Evolutionary conservation across 164 flowering plant genomes (phyloP).

Genomic region (Sextonia rubra): DNA sequence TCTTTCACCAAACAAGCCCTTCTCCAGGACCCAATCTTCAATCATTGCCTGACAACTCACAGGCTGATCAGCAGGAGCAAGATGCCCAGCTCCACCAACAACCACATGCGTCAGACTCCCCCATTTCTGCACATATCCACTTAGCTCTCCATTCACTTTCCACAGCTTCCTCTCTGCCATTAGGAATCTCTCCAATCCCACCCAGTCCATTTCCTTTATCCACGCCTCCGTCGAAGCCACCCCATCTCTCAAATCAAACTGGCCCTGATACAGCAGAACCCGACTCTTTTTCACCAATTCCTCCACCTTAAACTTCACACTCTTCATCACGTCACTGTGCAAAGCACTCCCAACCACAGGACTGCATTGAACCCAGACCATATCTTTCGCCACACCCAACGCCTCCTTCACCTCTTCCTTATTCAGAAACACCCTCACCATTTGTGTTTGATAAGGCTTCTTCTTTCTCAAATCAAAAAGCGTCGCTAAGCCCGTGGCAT

Average conservation of each 20-base stretch:
- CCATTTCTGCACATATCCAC: conserved; percentile 85
- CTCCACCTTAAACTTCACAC: conserved; percentile 59
- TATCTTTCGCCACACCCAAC: conserved; percentile 37
- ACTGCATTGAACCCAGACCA: conserved; percentile 53
- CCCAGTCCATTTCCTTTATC: conserved; percentile 68
- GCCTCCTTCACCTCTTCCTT: conserved; percentile 39
- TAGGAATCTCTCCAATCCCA: conserved; percentile 38
- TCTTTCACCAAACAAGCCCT: conserved; percentile 38
- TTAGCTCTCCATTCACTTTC: conserved; percentile 49
- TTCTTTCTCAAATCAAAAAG: conserved; percentile 23
- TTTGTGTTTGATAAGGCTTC: conserved; percentile 34
- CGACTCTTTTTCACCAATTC: conserved; percentile 31
- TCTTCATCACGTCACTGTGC: conserved; percentile 81
- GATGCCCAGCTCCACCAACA: conserved; percentile 70
- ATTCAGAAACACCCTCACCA: conserved; percentile 31
- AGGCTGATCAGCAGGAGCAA: conserved; percentile 72
- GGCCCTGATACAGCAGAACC: conserved; percentile 45
- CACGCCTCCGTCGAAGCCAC: conserved; percentile 67
- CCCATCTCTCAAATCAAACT: conserved; percentile 62
- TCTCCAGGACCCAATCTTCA: conserved; percentile 72
- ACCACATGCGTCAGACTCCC: conserved; percentile 56
- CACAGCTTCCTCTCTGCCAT: conserved; percentile 62
- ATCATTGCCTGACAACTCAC: conserved; percentile 71
- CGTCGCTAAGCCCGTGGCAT: conserved; percentile 26
- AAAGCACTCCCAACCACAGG: conserved; percentile 38